These are phyloP conservation scores for Rhypophila decipiens DNA, from an alignment of 495 filamentous ascomycete genomes.

Conservation along the genomic window DNA sequence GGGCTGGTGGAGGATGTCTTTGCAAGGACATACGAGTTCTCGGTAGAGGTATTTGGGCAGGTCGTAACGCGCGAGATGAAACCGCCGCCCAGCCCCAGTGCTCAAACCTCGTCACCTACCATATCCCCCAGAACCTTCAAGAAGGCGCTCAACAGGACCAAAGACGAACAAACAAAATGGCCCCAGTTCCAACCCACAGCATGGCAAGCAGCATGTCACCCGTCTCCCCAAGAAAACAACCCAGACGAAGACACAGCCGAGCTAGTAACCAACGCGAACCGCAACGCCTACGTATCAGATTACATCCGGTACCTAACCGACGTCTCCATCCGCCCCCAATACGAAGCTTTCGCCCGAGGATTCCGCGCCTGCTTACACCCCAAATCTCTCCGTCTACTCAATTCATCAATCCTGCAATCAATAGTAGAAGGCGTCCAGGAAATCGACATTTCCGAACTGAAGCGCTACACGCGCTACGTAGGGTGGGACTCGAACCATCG, in stretches of 20 bases:
- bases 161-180: slow-evolving; percentile 21
- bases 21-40: slow-evolving; percentile 76
- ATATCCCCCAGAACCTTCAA: neutral
- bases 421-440: slow-evolving; percentile 76
- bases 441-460: slow-evolving; percentile 67
- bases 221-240: slow-evolving; percentile 25
- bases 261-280: slow-evolving; percentile 70
- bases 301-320: slow-evolving; percentile 83
- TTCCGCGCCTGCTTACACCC: slow-evolving; percentile 70
- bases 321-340: slow-evolving; percentile 70
- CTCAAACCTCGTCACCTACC: no score
- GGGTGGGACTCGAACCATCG: slow-evolving; percentile 64
- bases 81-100: slow-evolving; percentile 1
- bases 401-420: slow-evolving; percentile 60
- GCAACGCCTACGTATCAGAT: slow-evolving; percentile 71
- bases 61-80: slow-evolving; percentile 45
- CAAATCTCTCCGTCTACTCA: slow-evolving; percentile 64
- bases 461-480: slow-evolving; percentile 65
- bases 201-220: slow-evolving; percentile 6
- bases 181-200: slow-evolving; percentile 30
- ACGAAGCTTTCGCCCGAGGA: slow-evolving; percentile 71
- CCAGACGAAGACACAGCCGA: slow-evolving; percentile 41
- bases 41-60: slow-evolving; percentile 61
- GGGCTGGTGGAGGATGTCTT: slow-evolving; percentile 79
- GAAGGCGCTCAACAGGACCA: neutral